A percentile compares a stretch with the other conserved stretches of the same genome.
Evolutionary conservation across 2,329 filamentous ascomycete species (phyloP).

Genomic region (Paecilomyces formosus): DNA sequence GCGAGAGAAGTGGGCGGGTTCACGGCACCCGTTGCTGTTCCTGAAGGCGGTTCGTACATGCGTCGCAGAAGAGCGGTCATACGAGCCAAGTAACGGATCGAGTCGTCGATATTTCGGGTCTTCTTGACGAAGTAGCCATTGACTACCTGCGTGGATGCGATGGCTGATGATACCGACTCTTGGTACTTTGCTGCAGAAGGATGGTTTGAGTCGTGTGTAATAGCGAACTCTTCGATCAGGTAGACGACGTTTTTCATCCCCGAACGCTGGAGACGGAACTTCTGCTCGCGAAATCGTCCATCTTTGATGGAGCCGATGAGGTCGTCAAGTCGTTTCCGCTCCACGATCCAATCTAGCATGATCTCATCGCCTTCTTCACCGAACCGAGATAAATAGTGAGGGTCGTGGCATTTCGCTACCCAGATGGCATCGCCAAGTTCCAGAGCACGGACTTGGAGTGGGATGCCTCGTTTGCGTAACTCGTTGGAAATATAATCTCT

Average conservation of each 20-base stretch:
- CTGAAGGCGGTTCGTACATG: constrained; percentile 42
- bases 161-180: constrained; percentile 63
- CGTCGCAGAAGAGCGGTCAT: constrained; percentile 63
- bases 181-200: constrained; percentile 44
- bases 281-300: constrained; percentile 75
- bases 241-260: constrained; percentile 73
- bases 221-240: constrained; percentile 64
- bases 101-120: constrained; percentile 68
- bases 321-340: constrained; percentile 74
- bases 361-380: constrained; percentile 57
- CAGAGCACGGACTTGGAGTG: constrained; percentile 59
- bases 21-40: constrained; percentile 2
- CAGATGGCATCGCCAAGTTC: constrained; percentile 71
- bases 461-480: constrained; percentile 58
- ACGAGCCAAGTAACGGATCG: constrained; percentile 64
- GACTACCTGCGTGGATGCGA: constrained; percentile 70
- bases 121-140: constrained; percentile 73
- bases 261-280: constrained; percentile 66
- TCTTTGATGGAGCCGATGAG: constrained; percentile 75
- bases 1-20: constrained; percentile 39
- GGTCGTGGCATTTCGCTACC: constrained; percentile 65
- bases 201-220: constrained; percentile 47
- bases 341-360: constrained; percentile 72
- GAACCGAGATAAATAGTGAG: constrained; percentile 46
- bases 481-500: constrained; percentile 70